phyloP scores from a whole-genome alignment of 2,329 filamentous ascomycete species.

The Furcasterigmium sp. region DNA sequence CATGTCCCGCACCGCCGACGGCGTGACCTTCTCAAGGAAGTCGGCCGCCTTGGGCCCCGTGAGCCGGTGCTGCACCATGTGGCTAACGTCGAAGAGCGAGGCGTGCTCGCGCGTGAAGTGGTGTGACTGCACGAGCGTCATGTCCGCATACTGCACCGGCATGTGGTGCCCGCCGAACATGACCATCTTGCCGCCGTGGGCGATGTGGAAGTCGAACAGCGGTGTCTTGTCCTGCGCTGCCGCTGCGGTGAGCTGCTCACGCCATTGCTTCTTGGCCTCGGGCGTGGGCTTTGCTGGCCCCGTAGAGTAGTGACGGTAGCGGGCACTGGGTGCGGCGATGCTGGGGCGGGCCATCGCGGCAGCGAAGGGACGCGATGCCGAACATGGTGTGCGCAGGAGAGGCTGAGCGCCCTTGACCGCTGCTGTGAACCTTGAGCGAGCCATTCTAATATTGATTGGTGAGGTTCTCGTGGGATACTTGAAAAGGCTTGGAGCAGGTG shows the following conservation, averaged over 20 bases:
- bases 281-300: neutral
- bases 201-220: slow-evolving; percentile 73
- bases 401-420: neutral
- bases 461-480: neutral
- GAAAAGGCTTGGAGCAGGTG: neutral
- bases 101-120: slow-evolving; percentile 82
- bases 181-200: slow-evolving; percentile 85
- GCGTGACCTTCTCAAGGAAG: slow-evolving; percentile 82
- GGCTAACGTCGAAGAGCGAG: slow-evolving; percentile 91
- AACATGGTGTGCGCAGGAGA: neutral
- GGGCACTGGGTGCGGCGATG: neutral
- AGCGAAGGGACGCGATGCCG: neutral
- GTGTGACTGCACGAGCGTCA: slow-evolving; percentile 79
- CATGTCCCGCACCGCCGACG: slow-evolving; percentile 63
- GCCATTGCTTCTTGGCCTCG: slow-evolving; percentile 7
- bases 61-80: slow-evolving; percentile 92
- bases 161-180: slow-evolving; percentile 92
- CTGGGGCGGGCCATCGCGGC: neutral
- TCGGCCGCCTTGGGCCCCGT: slow-evolving; percentile 72
- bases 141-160: slow-evolving; percentile 81
- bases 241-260: slow-evolving; percentile 14
- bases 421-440: neutral
- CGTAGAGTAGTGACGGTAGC: neutral
- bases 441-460: neutral
- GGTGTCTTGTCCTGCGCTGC: slow-evolving; percentile 56